Evolutionary conservation across 2,329 filamentous ascomycete species (phyloP), one percentile per base, ranked within the genome.

Genomic region (Fusarium longipes): DNA sequence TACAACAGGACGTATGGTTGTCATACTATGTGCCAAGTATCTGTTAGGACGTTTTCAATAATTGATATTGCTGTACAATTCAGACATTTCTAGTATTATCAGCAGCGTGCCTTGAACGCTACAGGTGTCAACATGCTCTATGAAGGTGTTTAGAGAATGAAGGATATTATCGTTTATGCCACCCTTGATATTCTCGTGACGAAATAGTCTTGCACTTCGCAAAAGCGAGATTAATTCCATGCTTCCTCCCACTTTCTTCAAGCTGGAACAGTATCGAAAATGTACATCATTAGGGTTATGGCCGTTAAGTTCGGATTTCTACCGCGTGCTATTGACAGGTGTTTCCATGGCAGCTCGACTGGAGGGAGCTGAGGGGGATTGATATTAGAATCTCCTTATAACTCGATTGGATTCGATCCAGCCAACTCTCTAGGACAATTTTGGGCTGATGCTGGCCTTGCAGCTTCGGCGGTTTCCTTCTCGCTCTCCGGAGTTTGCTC

Each of bases 221-320:
- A n/a, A n/a, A n/a, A n/a, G n/a, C n/a, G n/a, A n/a, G n/a, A n/a
- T n/a, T n/a, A n/a, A n/a, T n/a, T n/a, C n/a, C n/a, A n/a, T n/a
- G n/a, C n/a, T n/a, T n/a, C n/a, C n/a, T n/a, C n/a, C n/a, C n/a
- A n/a, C n/a, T n/a, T n/a, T n/a, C n/a, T n/a, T n/a, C 5, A 18
- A 6, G 0, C 12, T 15, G 2, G n/a, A n/a, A n/a, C n/a, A n/a
- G 4, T 10, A 3, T 3, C 15, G 4, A 2, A 8, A 18, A 35
- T 22, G 25, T 14, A 35, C 17, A 48, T 48, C 17, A 48, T 48
- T 36, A 25, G 22, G 4, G 11, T 48, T 25, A 5, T 11, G 3
- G 7, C 11, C 3, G 2, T 27, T 4, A 25, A n/a, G 10, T 22
- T 48, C 20, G 15, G 25, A 25, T 24, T 18, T 29, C 24, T 9